Percentiles rank a stretch among this genome's conserved stretches.
phyloP scores from a whole-genome alignment of 148 eudicot genomes.

The Amaranthus palmeri region DNA sequence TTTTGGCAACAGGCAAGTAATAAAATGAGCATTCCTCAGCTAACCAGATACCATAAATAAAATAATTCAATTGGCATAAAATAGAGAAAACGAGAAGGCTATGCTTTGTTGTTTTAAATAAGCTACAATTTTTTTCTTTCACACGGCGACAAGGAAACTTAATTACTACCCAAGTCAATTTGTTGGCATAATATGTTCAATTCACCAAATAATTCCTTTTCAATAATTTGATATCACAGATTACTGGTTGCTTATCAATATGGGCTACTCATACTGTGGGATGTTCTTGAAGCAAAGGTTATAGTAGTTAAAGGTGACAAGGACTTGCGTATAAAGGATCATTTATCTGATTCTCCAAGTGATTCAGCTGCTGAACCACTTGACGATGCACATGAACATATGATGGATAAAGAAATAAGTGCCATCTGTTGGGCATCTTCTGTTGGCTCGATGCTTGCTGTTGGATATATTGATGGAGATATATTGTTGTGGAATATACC shows the following conservation, averaged over 20 bases:
- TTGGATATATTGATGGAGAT: constrained; percentile 76
- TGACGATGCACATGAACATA: constrained; percentile 31
- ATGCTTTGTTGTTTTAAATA: neutral
- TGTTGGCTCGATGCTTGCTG: constrained; percentile 58
- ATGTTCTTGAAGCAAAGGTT: constrained; percentile 48
- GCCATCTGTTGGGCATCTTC: constrained; percentile 79
- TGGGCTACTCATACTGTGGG: constrained; percentile 63
- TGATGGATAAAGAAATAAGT: constrained; percentile 70
- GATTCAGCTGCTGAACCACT: constrained; percentile 20
- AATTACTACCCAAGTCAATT: neutral
- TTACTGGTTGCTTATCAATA: constrained; percentile 52
- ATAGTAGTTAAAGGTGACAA: constrained; percentile 57
- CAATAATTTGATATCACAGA: constrained; percentile 34
- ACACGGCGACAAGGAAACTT: neutral
- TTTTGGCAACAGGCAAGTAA: constrained; percentile 63
- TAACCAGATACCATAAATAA: neutral
- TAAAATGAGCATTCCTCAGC: neutral
- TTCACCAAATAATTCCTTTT: neutral
- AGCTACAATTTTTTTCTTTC: neutral
- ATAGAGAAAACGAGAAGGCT: neutral
- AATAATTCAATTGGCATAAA: neutral
- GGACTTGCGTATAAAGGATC: constrained; percentile 48
- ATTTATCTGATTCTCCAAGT: constrained; percentile 33
- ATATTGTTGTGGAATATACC: constrained; percentile 64
- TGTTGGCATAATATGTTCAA: neutral